phyloP scores from a whole-genome alignment of 345 rosid genomes.

The Sisymbrium irio region DNA sequence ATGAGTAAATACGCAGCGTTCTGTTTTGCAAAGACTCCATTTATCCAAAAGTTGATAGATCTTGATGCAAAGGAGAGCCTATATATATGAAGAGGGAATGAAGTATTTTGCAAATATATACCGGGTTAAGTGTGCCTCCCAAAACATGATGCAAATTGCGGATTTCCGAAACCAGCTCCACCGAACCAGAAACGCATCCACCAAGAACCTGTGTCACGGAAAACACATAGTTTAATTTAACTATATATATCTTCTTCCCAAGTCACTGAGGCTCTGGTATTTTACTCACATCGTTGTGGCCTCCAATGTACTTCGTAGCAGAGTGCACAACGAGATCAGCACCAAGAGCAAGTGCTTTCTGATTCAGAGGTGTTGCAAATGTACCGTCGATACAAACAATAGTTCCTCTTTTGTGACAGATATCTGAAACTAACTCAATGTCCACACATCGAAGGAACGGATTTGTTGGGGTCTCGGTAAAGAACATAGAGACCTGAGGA shows the following conservation, averaged over 20 bases:
- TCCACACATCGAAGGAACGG: conserved; percentile 86
- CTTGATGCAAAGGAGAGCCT: too few relatives aligned
- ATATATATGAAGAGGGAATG: too few relatives aligned
- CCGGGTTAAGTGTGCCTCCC: conserved; percentile 60
- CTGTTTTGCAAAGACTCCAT: conserved; percentile 30
- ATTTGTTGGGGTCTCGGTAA: conserved; percentile 88
- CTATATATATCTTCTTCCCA: neutral
- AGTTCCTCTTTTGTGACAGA: conserved; percentile 79
- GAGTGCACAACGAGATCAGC: conserved; percentile 48
- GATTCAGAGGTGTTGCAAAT: conserved; percentile 25
- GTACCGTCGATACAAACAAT: conserved; percentile 91
- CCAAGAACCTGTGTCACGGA: conserved; percentile 55
- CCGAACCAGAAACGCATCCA: conserved; percentile 79
- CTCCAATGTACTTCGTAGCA: conserved; percentile 82
- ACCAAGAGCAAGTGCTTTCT: neutral
- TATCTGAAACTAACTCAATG: conserved; percentile 69
- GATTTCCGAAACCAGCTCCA: conserved; percentile 57
- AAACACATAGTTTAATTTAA: neutral
- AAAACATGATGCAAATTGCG: conserved; percentile 74
- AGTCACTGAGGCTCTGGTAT: neutral
- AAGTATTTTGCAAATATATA: too few relatives aligned
- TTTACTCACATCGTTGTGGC: conserved; percentile 75
- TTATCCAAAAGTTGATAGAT: too few relatives aligned
- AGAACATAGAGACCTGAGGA: conserved; percentile 73
- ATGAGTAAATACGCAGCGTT: conserved; percentile 85